These are phyloP conservation scores for Hygrocybe punicea DNA, from an alignment of 768 basidiomycete genomes.

Conservation along the genomic window DNA sequence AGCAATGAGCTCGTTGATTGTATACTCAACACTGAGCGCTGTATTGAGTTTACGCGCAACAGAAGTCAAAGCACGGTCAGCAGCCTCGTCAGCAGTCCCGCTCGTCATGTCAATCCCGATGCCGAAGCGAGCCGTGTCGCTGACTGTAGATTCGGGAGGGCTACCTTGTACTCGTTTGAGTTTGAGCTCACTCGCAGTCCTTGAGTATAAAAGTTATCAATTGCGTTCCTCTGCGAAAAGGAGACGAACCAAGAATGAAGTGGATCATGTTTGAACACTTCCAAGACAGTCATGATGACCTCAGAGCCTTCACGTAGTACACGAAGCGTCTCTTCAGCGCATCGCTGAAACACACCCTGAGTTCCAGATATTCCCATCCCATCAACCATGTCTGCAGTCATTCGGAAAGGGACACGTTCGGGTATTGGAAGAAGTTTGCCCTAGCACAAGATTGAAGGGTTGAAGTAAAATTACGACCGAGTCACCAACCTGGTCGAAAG, in stretches of 20 bases:
- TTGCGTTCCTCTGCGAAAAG: not conserved
- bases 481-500: conserved; percentile 80
- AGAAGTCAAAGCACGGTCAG: conserved; percentile 79
- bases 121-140: conserved; percentile 36
- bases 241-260: conserved; percentile 78
- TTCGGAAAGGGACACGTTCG: conserved; percentile 90
- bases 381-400: conserved; percentile 92
- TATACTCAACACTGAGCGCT: conserved; percentile 84
- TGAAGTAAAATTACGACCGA: not conserved
- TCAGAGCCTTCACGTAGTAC: conserved; percentile 83
- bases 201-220: conserved; percentile 21
- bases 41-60: conserved; percentile 83
- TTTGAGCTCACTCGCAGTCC: conserved; percentile 78
- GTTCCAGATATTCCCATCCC: conserved; percentile 89
- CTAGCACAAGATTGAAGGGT: conserved; percentile 39
- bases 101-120: conserved; percentile 62
- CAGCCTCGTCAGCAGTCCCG: conserved; percentile 75
- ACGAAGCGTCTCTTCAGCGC: conserved; percentile 90
- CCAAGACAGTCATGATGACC: conserved; percentile 90
- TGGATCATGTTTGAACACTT: conserved; percentile 96
- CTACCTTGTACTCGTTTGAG: conserved; percentile 59
- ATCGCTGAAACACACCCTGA: conserved; percentile 91
- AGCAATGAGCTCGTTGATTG: conserved; percentile 88
- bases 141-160: conserved; percentile 14
- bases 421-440: conserved; percentile 77